Evolutionary conservation across 139 green algal species (phyloP), one percentile per base, ranked within the genome.

Genomic region (Picochlorum costavermella): DNA sequence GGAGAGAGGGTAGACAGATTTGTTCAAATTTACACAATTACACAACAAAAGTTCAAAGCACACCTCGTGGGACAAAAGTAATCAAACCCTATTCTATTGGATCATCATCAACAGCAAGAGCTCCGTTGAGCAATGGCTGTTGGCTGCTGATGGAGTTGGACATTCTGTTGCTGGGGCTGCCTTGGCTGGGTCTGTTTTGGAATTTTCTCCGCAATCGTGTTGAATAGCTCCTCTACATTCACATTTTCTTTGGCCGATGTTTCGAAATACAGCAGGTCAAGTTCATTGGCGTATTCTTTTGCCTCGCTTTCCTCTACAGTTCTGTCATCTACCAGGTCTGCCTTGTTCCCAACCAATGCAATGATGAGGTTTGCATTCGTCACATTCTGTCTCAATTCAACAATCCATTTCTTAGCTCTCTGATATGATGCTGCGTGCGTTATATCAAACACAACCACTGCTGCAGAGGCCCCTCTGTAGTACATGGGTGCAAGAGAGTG

Each of bases 401-500:
- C 51, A 33, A 85, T 43, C 90, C 92, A 99, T 36, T 84, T 90
- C 74, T 98, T 96, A 4, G 94, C 94, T 26, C 92, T 79, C 17
- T 80, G 74, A 60, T 97, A 98, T 3, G 86, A 96, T 33, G 95
- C 84, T 30, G 79, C 63, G 68, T 76, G 82, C 6, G 78, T 92
- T 45, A 94, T 84, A 63, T 95, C 87, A 65, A 80, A 95, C 16
- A 95, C 87, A 25, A 98, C 89, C 50, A 99, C 85, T 6, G 94
- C 94, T 10, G 93, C 93, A 6, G 92, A 90, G 2, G 92, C 92
- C 0, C 92, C 88, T 13, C 92, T 85, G 80, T 99, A 99, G 71
- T 99, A 99, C 93, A 99, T 99, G 14, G 93, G 93, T 2, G 94
- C 94, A 44, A 99, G 76, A 48, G 83, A 95, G 75, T 98, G 94